phyloP scores from a whole-genome alignment of 106 monocot species.

The Dendrobium nobile region DNA sequence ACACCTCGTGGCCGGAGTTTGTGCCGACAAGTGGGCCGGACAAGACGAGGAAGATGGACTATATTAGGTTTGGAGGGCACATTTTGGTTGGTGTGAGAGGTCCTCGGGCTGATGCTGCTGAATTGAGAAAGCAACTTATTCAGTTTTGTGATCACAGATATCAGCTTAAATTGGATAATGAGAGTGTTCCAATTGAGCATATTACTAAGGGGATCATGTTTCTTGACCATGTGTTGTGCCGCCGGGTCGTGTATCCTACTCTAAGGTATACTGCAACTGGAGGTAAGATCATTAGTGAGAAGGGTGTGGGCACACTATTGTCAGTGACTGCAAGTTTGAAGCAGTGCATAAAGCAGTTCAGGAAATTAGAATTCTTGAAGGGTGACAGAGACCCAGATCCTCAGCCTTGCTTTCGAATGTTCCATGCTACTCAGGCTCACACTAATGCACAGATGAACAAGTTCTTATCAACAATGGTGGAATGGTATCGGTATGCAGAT shows the following conservation, averaged over 20 bases:
- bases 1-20: conserved; percentile 98
- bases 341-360: conserved; percentile 84
- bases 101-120: conserved; percentile 89
- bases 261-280: conserved; percentile 88
- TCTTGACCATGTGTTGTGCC: conserved; percentile 88
- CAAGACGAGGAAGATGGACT: conserved; percentile 93
- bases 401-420: conserved; percentile 96
- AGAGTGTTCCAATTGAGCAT: conserved; percentile 86
- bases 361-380: conserved; percentile 84
- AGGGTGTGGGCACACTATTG: conserved; percentile 88
- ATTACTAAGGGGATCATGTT: conserved; percentile 99
- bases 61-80: conserved; percentile 87
- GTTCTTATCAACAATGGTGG: conserved; percentile 77
- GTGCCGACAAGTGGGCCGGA: conserved; percentile 98
- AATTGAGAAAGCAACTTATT: conserved; percentile 69
- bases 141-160: conserved; percentile 78
- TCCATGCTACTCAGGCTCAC: conserved; percentile 94
- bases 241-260: conserved; percentile 88
- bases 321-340: conserved; percentile 92
- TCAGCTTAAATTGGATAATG: conserved; percentile 82
- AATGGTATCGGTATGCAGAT: conserved; percentile 95
- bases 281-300: conserved; percentile 97
- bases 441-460: conserved; percentile 99
- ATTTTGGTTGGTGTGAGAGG: conserved; percentile 75
- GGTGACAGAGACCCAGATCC: conserved; percentile 95